phyloP scores from a whole-genome alignment of 305 asterid genomes.

The Coffea humblotiana region DNA sequence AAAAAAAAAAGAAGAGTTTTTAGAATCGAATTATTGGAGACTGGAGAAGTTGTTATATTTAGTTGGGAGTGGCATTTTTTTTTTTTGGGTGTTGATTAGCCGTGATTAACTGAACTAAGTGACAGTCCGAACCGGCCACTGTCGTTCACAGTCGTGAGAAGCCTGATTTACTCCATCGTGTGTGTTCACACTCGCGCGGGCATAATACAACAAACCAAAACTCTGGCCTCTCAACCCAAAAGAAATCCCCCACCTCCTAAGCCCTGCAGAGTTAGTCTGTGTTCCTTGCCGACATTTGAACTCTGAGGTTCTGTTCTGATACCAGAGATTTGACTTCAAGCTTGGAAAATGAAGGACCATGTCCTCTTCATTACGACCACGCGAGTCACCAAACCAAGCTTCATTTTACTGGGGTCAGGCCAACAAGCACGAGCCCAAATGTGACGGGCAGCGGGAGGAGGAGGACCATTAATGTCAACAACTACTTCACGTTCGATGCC shows the following conservation, averaged over 20 bases:
- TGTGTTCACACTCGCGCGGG: not conserved
- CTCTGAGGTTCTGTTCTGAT: not conserved
- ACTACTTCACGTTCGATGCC: not conserved
- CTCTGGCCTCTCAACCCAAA: not conserved
- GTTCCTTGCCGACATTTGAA: too few relatives aligned
- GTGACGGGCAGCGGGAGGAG: not conserved
- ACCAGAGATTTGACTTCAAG: not conserved
- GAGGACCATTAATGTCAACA: not conserved
- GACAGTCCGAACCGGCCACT: not conserved
- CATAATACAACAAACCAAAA: not conserved
- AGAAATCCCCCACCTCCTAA: too few relatives aligned
- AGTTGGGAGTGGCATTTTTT: too few relatives aligned
- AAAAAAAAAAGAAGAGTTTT: too few relatives aligned
- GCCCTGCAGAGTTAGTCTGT: too few relatives aligned
- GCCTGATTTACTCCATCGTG: not conserved
- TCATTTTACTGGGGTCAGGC: not conserved
- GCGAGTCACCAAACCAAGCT: not conserved
- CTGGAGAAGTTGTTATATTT: not conserved
- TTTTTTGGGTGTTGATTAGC: too few relatives aligned
- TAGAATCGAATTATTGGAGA: not conserved
- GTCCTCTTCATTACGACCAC: not conserved
- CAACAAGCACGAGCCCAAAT: not conserved
- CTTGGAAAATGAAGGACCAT: not conserved
- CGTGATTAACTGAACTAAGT: too few relatives aligned
- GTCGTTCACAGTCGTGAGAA: not conserved